These are phyloP conservation scores for Termitomyces sp. DNA, from an alignment of 768 basidiomycete species.

Conservation along the genomic window DNA sequence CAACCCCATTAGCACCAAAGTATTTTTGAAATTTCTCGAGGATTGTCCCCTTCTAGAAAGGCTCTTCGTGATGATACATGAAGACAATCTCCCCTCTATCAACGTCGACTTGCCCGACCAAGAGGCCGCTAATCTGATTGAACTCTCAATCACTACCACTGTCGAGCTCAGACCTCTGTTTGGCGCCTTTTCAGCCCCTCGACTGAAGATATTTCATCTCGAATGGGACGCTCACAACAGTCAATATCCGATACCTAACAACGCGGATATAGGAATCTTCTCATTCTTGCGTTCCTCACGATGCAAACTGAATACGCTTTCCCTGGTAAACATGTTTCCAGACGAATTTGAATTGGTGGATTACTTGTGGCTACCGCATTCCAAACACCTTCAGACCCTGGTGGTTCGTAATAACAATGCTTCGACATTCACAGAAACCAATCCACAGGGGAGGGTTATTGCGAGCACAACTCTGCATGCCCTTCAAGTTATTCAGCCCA, in stretches of 20 bases:
- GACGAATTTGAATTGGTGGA: not conserved
- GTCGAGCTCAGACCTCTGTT: not conserved
- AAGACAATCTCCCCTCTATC: not conserved
- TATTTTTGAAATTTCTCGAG: not conserved
- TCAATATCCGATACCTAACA: not conserved
- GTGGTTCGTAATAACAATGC: not conserved
- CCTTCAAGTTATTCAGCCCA: not conserved
- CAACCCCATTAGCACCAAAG: not conserved
- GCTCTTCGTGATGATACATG: not conserved
- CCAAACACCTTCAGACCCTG: not conserved
- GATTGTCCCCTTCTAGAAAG: not conserved
- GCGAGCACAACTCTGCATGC: not conserved
- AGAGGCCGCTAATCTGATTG: not conserved
- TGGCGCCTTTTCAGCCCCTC: not conserved
- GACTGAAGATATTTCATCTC: not conserved
- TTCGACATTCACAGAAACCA: not conserved
- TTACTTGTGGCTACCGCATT: not conserved
- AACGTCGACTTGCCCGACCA: not conserved
- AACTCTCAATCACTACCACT: not conserved
- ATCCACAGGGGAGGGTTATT: not conserved
- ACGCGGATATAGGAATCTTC: not conserved
- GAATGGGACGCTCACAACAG: not conserved
- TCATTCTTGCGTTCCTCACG: not conserved
- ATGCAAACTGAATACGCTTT: not conserved
- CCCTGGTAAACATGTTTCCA: not conserved